Evolutionary conservation across 805 yeast genomes (phyloP), one percentile per base, ranked within the genome.

Genomic region (Candida lessepsii): DNA sequence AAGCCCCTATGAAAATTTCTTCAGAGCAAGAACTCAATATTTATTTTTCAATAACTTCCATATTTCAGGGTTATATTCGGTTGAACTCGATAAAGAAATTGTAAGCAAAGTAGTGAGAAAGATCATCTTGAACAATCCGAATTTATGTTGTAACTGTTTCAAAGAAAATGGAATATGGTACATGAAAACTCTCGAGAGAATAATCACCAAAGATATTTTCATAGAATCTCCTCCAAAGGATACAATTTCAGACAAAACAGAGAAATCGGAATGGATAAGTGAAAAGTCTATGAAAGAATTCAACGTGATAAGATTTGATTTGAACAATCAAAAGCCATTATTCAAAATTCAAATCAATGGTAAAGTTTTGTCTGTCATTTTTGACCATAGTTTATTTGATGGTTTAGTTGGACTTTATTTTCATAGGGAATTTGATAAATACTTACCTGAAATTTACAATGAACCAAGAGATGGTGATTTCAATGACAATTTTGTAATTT

Each of bases 381-480:
- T 63, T 17, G 73, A 67, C 37, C 73, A 67, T 45, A 58, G 70
- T 5, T 52, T 65, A 10, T 59, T 59, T n/a, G 73, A 67, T 44
- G 73, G 72, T 1, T 49, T 65, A 5, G 67, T 57, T 8, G 71
- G 61, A 0, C 51, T 48, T 21, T 49, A 49, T 33, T 60, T 67
- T 47, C 71, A 66, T 37, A 67, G 67, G 44, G 50, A 57, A 4
- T 53, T 66, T 16, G 45, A 65, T 27, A 56, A 59, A 13, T 18
- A 30, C 17, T 31, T 38, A 11, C 31, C 30, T n/a, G 36, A 19
- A 13, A 5, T 25, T 27, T 25, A 57, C 55, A 31, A 43, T 64
- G 42, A 36, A 20, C 7, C 21, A 7, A 21, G 20, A 5, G 35
- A 32, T 21, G 4, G 18, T 20, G 18, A 20, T 9, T 32, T 32